Base-by-base conservation (phyloP, 192 early-diverging fungal genomes). In the Geranomyces variabilis region DNA sequence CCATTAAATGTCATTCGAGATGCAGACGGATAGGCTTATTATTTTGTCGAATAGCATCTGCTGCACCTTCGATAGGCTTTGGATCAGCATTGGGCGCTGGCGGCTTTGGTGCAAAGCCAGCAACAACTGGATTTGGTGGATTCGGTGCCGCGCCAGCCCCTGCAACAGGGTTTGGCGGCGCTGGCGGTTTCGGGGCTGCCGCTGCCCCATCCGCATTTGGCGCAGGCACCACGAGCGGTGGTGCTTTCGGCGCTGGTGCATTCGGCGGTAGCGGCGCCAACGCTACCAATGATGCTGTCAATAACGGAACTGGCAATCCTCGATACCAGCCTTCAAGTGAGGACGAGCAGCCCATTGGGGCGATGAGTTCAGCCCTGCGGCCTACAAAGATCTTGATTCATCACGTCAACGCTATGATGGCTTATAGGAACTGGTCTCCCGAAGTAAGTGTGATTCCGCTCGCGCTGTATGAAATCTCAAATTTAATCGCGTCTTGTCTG, bases 401-500 rank as follows among this genome's bases (percentile, higher is more conserved):
- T 36, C 81, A 83, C 51, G 91, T 96, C 56, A 84, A 87, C 43
- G 91, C 92, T 28, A 96, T 96, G 94, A 87, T 89, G 13, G 87
- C 82, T 19, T 99, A 99, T 71, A 88, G 86, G 63, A 87, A 82
- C 29, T 95, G 80, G 73, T 96, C 93, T 21, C 86, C 90, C 45
- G 95, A 98, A 81, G 95, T 86, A 43, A 44, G 66, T 47, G 36
- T 26, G 15, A 19, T 7, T 41, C 5, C 29, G 4, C 31, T 31
- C n/a, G 24, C 12, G 56, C 62, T 49, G 4, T 7, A 15, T 55
- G 26, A 55, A 15, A 55, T n/a, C 14, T 14, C 51, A 3, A 55
- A 15, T 15, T 8, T 55, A 28, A 28, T 28, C 3, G 33, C 48
- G 8, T 63, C 28, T 67, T 12, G 28, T 67, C 30, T 19, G 45